Conservation (phyloP, 2,329 filamentous ascomycete genomes). For the Colletotrichum plurivorum region DNA sequence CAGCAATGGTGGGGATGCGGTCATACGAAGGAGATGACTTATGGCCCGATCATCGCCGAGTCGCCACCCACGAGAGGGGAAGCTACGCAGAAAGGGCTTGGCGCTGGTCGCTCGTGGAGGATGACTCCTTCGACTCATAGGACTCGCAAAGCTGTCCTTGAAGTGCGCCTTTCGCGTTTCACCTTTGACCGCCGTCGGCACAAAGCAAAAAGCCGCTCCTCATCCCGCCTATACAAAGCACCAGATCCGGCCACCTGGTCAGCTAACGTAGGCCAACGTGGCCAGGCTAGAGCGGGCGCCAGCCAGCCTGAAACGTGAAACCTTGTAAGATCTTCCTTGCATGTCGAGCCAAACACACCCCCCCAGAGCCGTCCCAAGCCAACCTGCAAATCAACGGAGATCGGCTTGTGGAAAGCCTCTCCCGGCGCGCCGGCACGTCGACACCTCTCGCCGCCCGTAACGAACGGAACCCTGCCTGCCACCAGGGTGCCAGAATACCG, state of each 20-base stretch:
- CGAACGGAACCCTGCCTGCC: neutral
- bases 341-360: conserved; percentile 14
- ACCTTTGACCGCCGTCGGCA: conserved; percentile 16
- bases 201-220: conserved; percentile 7
- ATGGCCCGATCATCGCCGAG: conserved; percentile 12
- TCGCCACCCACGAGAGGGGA: conserved; percentile 15
- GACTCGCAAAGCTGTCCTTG: conserved; percentile 20
- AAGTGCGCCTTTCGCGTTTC: conserved; percentile 25
- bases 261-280: conserved; percentile 34
- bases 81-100: conserved; percentile 1
- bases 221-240: conserved; percentile 1
- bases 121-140: conserved; percentile 25
- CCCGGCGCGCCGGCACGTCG: conserved; percentile 27
- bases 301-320: conserved; percentile 39
- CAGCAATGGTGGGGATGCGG: conserved; percentile 14
- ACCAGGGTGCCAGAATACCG: no score
- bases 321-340: conserved; percentile 37
- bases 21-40: conserved; percentile 27
- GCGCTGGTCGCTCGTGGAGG: neutral
- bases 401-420: conserved; percentile 31
- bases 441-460: conserved; percentile 19
- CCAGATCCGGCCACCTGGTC: conserved; percentile 37
- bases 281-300: conserved; percentile 37
- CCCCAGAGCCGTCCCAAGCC: conserved; percentile 17
- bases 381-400: conserved; percentile 34